Percentiles rank a stretch among this genome's conserved stretches.
Evolutionary conservation across 2,329 filamentous ascomycete genomes (phyloP).

Genomic region (Trichoderma sp.): DNA sequence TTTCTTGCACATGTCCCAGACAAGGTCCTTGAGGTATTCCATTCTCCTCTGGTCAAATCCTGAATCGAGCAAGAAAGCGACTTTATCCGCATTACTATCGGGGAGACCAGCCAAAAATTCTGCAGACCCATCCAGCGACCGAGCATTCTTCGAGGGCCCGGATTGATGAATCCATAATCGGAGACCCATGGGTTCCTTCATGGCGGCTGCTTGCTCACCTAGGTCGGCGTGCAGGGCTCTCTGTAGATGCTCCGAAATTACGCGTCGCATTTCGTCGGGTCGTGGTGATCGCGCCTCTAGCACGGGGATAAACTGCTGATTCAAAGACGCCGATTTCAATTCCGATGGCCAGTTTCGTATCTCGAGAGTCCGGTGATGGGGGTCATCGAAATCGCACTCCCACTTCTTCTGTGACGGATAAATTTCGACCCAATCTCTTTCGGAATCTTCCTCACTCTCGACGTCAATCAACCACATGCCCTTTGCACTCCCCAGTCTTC

Average conservation of each 20-base stretch:
- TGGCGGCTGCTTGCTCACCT: slow-evolving; percentile 46
- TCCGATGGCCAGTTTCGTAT: slow-evolving; percentile 44
- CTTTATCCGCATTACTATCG: slow-evolving; percentile 45
- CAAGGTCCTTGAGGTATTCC: slow-evolving; percentile 46
- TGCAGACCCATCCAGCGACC: slow-evolving; percentile 39
- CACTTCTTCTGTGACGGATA: slow-evolving; percentile 69
- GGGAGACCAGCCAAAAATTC: slow-evolving; percentile 52
- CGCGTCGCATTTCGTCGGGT: slow-evolving; percentile 40
- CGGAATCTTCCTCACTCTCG: slow-evolving; percentile 37
- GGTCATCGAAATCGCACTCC: slow-evolving; percentile 46
- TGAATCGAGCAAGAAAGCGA: slow-evolving; percentile 53
- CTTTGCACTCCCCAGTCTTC: slow-evolving; percentile 68
- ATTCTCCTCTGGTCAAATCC: slow-evolving; percentile 56
- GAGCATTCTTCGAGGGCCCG: slow-evolving; percentile 33
- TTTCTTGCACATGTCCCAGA: slow-evolving; percentile 45
- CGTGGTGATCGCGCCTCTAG: slow-evolving; percentile 57
- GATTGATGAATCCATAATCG: slow-evolving; percentile 52
- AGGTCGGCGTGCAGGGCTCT: slow-evolving; percentile 52
- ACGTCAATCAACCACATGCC: slow-evolving; percentile 69
- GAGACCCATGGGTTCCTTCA: slow-evolving; percentile 49
- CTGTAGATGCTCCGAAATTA: slow-evolving; percentile 48
- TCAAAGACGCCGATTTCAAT: slow-evolving; percentile 51
- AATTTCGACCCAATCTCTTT: slow-evolving; percentile 62
- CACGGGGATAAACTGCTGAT: slow-evolving; percentile 67
- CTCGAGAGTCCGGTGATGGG: slow-evolving; percentile 61